These are phyloP conservation scores for Phytopythium chamaehyphon DNA, from an alignment of 352 stramenopile genomes.

Conservation along the genomic window DNA sequence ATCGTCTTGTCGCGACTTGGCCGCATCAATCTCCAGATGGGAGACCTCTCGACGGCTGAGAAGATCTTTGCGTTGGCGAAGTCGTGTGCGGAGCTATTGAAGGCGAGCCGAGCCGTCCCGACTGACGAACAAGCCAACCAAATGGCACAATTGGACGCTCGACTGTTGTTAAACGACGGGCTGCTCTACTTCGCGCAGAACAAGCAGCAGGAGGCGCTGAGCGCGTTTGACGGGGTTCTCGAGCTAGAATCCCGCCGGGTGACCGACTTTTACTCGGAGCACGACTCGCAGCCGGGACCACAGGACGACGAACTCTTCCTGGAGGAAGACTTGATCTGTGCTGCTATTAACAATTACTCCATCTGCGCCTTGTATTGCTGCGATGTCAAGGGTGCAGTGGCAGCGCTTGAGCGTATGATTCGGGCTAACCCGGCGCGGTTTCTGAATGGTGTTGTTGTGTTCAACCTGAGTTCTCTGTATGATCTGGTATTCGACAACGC, in stretches of 20 bases:
- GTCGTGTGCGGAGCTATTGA: slow-evolving; percentile 18
- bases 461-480: slow-evolving; percentile 82
- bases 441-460: slow-evolving; percentile 63
- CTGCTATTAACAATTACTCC: slow-evolving; percentile 77
- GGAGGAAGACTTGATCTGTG: slow-evolving; percentile 62
- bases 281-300: slow-evolving; percentile 6
- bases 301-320: slow-evolving; percentile 45
- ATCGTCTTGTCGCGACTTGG: slow-evolving; percentile 58
- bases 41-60: slow-evolving; percentile 51
- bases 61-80: slow-evolving; percentile 51
- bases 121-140: slow-evolving; percentile 9
- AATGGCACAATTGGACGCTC: slow-evolving; percentile 34
- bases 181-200: slow-evolving; percentile 75
- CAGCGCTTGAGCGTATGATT: slow-evolving; percentile 68
- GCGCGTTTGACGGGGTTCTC: slow-evolving; percentile 66
- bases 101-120: slow-evolving; percentile 4
- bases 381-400: slow-evolving; percentile 67
- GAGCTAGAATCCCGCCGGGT: slow-evolving; percentile 22
- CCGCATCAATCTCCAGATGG: slow-evolving; percentile 74
- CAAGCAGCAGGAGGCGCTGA: slow-evolving; percentile 73
- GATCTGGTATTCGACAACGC: slow-evolving; percentile 73
- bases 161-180: slow-evolving; percentile 69
- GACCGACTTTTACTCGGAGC: not conserved
- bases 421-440: slow-evolving; percentile 64
- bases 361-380: slow-evolving; percentile 83